These are phyloP conservation scores for Thozetella sp. DNA, from an alignment of 495 filamentous ascomycete species.

Conservation along the genomic window DNA sequence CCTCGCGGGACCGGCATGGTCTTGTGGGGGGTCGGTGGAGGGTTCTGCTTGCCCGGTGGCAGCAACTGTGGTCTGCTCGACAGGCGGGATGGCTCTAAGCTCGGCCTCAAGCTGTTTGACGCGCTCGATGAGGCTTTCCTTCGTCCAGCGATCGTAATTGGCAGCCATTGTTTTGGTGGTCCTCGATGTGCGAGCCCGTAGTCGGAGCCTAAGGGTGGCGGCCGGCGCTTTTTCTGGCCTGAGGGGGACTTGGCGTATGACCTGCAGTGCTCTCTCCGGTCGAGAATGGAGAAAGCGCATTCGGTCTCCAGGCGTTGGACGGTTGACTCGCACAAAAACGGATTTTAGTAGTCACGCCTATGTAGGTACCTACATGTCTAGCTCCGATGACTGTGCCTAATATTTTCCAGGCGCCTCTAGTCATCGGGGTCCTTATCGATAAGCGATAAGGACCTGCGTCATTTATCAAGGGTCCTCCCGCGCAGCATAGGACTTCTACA, in stretches of 20 bases:
- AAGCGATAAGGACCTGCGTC: not conserved
- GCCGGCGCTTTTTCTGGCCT: not conserved
- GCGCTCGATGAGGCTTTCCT: slow-evolving; percentile 63
- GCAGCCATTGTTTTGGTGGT: slow-evolving; percentile 20
- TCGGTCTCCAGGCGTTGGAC: not conserved
- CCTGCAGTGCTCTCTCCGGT: not conserved
- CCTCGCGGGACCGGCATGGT: slow-evolving; percentile 1
- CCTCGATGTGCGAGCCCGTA: slow-evolving; percentile 12
- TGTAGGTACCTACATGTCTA: not conserved
- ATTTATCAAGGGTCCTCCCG: slow-evolving; percentile 12
- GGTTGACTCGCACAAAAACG: too few species aligned
- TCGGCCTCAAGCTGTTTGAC: slow-evolving; percentile 67
- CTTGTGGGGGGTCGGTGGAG: slow-evolving; percentile 6
- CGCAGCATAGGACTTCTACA: too few species aligned
- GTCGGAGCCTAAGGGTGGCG: not conserved
- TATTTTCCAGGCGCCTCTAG: too few species aligned
- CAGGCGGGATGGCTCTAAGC: slow-evolving; percentile 24
- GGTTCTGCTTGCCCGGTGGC: slow-evolving; percentile 8
- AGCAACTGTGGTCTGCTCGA: not conserved
- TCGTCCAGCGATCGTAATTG: slow-evolving; percentile 58
- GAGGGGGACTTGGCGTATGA: not conserved
- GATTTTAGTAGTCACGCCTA: not conserved
- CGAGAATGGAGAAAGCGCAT: not conserved
- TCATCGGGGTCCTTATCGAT: slow-evolving; percentile 15
- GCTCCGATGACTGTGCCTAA: too few species aligned